phyloP scores from a whole-genome alignment of 495 filamentous ascomycete genomes.

The Aspergillus ellipticus region DNA sequence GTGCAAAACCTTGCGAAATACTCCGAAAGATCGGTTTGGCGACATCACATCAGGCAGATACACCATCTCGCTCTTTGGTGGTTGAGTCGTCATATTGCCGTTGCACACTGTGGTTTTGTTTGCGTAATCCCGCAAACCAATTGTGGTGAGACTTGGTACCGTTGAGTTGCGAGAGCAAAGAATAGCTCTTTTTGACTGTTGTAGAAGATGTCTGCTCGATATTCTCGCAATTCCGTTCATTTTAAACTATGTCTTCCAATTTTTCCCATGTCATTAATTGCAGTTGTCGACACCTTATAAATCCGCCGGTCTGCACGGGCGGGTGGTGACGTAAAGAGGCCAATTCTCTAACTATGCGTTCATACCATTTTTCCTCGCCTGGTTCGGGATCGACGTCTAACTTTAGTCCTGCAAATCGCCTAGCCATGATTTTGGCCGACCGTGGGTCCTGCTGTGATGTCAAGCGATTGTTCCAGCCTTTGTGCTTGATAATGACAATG shows the following conservation, averaged over 20 bases:
- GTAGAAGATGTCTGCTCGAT: not conserved
- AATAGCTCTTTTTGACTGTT: not conserved
- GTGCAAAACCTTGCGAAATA: conserved; percentile 60
- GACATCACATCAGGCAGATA: conserved; percentile 54
- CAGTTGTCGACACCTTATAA: not conserved
- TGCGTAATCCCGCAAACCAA: not conserved
- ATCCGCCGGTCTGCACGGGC: not conserved
- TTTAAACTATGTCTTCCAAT: not conserved
- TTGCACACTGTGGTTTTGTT: not conserved
- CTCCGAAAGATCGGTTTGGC: conserved; percentile 46
- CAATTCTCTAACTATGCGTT: not conserved
- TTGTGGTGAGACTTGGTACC: not conserved
- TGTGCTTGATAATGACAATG: not conserved
- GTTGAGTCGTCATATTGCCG: conserved; percentile 28
- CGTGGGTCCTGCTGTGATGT: not conserved
- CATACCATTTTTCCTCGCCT: not conserved
- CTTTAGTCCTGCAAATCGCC: not conserved
- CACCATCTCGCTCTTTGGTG: conserved; percentile 54
- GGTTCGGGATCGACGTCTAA: not conserved
- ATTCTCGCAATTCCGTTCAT: not conserved
- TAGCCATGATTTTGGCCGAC: no score
- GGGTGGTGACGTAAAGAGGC: not conserved
- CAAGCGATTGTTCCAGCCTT: not conserved
- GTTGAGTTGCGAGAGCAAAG: not conserved
- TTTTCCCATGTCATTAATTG: not conserved